Conservation (phyloP, 1,284 basidiomycete genomes). For the Fistulinella cinereoalba region DNA sequence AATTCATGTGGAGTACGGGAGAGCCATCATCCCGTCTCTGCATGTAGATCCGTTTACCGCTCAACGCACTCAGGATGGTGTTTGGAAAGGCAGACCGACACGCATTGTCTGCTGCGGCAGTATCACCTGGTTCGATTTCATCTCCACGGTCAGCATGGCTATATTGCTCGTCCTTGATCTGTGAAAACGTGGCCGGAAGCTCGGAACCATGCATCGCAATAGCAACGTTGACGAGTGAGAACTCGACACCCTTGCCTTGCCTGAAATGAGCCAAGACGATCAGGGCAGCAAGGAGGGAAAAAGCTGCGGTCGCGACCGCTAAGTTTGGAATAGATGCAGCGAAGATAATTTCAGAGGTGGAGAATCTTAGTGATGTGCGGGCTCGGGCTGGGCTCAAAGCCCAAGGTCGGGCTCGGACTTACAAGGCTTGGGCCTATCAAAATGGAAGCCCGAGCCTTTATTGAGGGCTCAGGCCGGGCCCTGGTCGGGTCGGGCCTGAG, state of each 20-base stretch:
- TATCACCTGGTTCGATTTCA: neutral
- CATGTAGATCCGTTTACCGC: constrained; percentile 15
- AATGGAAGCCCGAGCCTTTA: too few species aligned
- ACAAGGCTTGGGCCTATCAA: too few species aligned
- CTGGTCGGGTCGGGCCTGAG: too few species aligned
- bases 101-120: neutral
- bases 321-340: constrained; percentile 28
- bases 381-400: too few species aligned
- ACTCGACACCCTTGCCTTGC: constrained; percentile 17
- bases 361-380: too few species aligned
- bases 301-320: constrained; percentile 17
- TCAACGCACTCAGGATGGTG: constrained; percentile 4
- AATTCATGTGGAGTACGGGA: constrained; percentile 15
- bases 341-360: constrained; percentile 22
- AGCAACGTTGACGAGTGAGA: constrained; percentile 28
- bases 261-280: constrained; percentile 24
- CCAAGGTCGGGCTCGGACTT: too few species aligned
- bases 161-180: constrained; percentile 1
- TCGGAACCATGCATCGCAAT: constrained; percentile 27
- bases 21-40: constrained; percentile 17
- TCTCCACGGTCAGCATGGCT: neutral
- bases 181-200: constrained; percentile 20
- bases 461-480: too few species aligned
- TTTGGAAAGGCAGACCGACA: neutral
- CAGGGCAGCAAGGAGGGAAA: constrained; percentile 18